Evolutionary conservation across 108 stramenopile species (phyloP).

Genomic region (Conticribra guillardii): DNA sequence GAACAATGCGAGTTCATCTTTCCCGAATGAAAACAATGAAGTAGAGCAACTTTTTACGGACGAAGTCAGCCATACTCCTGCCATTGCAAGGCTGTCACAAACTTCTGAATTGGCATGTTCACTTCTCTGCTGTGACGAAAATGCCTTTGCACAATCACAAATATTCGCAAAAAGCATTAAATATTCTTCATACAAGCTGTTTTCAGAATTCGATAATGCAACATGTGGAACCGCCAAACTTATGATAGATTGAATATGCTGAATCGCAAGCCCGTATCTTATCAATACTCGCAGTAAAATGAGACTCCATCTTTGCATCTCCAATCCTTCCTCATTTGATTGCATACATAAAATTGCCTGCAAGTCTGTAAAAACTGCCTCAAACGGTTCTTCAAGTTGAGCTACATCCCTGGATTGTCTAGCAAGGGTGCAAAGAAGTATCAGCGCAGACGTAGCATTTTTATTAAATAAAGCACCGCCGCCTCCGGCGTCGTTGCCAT

Average conservation of each 20-base stretch:
- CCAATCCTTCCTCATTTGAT: constrained; percentile 31
- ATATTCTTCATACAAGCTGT: constrained; percentile 62
- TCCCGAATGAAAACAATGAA: constrained; percentile 13
- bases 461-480: constrained; percentile 22
- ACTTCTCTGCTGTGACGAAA: not conserved
- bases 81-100: constrained; percentile 26
- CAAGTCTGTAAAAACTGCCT: constrained; percentile 29
- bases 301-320: constrained; percentile 62
- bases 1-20: not conserved
- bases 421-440: constrained; percentile 63
- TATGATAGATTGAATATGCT: constrained; percentile 54
- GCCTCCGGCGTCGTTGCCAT: not conserved
- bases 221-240: constrained; percentile 54
- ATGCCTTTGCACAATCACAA: constrained; percentile 29
- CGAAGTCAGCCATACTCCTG: constrained; percentile 51
- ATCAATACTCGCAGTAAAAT: constrained; percentile 73
- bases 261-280: constrained; percentile 73
- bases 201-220: constrained; percentile 28
- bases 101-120: constrained; percentile 4
- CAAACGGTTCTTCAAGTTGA: constrained; percentile 39
- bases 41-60: constrained; percentile 20
- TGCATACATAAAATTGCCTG: constrained; percentile 45
- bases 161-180: constrained; percentile 45
- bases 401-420: constrained; percentile 85
- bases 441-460: constrained; percentile 51